Evolutionary conservation across 495 filamentous ascomycete species (phyloP).

Genomic region (Aspergillus ostianus): DNA sequence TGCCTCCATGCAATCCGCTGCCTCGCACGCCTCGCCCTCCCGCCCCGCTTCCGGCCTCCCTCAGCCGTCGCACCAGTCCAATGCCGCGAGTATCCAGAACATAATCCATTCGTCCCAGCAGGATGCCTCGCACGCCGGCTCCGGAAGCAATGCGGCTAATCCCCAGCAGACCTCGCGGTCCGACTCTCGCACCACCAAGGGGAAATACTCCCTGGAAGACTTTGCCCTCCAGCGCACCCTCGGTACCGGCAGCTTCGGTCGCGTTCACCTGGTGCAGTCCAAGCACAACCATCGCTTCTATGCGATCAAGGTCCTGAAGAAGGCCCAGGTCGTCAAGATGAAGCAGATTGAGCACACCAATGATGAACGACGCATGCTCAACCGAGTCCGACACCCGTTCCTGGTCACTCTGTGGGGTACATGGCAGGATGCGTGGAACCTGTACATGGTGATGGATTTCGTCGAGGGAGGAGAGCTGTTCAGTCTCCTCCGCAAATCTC

Average conservation of each 20-base stretch:
- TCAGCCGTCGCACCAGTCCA: conserved; percentile 30
- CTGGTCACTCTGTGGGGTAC: conserved; percentile 97
- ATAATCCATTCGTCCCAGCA: conserved; percentile 39
- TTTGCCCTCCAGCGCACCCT: conserved; percentile 86
- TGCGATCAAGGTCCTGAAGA: conserved; percentile 97
- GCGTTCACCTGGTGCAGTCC: conserved; percentile 94
- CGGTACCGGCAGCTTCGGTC: conserved; percentile 94
- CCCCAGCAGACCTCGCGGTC: conserved; percentile 23
- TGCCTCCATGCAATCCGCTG: conserved; percentile 45
- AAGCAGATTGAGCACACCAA: conserved; percentile 99
- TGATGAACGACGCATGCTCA: conserved; percentile 92
- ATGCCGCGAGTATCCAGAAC: conserved; percentile 47
- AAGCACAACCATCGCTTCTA: conserved; percentile 97
- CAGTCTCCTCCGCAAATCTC: conserved; percentile 90
- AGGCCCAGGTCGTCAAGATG: conserved; percentile 98
- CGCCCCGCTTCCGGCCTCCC: conserved; percentile 19
- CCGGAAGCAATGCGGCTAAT: conserved; percentile 7
- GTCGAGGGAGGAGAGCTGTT: conserved; percentile 99
- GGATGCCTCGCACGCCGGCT: conserved; percentile 17
- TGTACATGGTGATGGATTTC: conserved; percentile 99
- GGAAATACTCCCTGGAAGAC: conserved; percentile 93
- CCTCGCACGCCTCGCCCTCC: conserved; percentile 30
- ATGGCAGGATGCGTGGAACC: conserved; percentile 89
- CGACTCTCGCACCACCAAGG: conserved; percentile 75
- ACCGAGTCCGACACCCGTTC: conserved; percentile 94